These are phyloP conservation scores for Baudoinia panamericana DNA, from an alignment of 495 filamentous ascomycete genomes.

Conservation along the genomic window DNA sequence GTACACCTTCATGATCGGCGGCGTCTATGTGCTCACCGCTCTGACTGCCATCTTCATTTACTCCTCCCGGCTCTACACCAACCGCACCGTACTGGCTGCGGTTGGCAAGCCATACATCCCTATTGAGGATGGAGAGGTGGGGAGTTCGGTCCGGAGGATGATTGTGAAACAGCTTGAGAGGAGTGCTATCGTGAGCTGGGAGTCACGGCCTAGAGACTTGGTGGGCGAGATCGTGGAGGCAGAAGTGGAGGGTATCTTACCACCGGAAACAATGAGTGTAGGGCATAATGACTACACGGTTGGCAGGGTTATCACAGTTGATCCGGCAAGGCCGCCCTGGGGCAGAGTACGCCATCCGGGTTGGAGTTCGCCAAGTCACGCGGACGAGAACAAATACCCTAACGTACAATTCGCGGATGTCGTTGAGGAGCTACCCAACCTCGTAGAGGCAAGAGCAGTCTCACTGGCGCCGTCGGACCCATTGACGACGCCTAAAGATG, in stretches of 20 bases:
- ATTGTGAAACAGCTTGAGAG: constrained; percentile 55
- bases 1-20: constrained; percentile 74
- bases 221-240: constrained; percentile 18
- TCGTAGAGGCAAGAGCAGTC: constrained; percentile 87
- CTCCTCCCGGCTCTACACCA: constrained; percentile 75
- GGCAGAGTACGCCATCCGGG: constrained; percentile 71
- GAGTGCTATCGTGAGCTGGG: constrained; percentile 72
- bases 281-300: constrained; percentile 10
- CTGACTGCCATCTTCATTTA: constrained; percentile 65
- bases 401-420: constrained; percentile 69
- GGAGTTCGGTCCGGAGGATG: constrained; percentile 56
- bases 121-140: constrained; percentile 64
- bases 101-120: constrained; percentile 81
- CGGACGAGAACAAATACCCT: constrained; percentile 50
- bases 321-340: constrained; percentile 48
- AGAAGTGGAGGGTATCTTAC: constrained; percentile 7
- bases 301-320: constrained; percentile 27
- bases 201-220: constrained; percentile 52
- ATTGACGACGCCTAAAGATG: background rate
- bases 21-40: constrained; percentile 63
- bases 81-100: constrained; percentile 56
- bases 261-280: constrained; percentile 2
- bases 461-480: constrained; percentile 61
- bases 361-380: constrained; percentile 61
- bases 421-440: constrained; percentile 73